These are phyloP conservation scores for Cubamyces lactineus DNA, from an alignment of 768 basidiomycete species.

Conservation along the genomic window DNA sequence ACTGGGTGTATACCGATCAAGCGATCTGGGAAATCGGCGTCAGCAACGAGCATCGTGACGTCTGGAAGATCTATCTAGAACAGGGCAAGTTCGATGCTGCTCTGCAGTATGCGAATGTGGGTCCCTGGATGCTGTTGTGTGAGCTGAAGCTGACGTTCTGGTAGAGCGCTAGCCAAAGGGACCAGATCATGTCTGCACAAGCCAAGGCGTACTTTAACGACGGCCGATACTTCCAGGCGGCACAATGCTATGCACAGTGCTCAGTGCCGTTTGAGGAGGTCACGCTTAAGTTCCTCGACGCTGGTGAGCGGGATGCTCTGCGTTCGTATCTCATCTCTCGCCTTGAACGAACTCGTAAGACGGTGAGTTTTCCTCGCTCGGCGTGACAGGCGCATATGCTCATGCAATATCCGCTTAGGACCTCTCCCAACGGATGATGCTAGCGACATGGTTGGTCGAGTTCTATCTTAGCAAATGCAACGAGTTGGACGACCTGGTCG, in stretches of 20 bases:
- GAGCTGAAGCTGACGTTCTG: background rate
- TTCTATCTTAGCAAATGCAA: constrained; percentile 97
- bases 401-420: constrained; percentile 56
- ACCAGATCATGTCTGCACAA: constrained; percentile 81
- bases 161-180: constrained; percentile 87
- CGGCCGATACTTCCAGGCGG: constrained; percentile 86
- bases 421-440: constrained; percentile 91
- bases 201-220: constrained; percentile 79
- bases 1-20: constrained; percentile 91
- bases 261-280: constrained; percentile 92
- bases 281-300: constrained; percentile 86
- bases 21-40: constrained; percentile 88
- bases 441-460: constrained; percentile 98
- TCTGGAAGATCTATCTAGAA: constrained; percentile 90
- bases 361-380: constrained; percentile 48
- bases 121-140: background rate
- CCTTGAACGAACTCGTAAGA: constrained; percentile 82
- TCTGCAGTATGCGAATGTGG: constrained; percentile 79
- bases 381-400: background rate
- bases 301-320: constrained; percentile 86
- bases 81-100: constrained; percentile 80
- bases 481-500: constrained; percentile 91
- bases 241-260: constrained; percentile 89
- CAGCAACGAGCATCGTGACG: constrained; percentile 87
- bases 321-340: constrained; percentile 88